Evolutionary conservation across 2,329 filamentous ascomycete species (phyloP).

Genomic region (Aspergillus tubingensis): DNA sequence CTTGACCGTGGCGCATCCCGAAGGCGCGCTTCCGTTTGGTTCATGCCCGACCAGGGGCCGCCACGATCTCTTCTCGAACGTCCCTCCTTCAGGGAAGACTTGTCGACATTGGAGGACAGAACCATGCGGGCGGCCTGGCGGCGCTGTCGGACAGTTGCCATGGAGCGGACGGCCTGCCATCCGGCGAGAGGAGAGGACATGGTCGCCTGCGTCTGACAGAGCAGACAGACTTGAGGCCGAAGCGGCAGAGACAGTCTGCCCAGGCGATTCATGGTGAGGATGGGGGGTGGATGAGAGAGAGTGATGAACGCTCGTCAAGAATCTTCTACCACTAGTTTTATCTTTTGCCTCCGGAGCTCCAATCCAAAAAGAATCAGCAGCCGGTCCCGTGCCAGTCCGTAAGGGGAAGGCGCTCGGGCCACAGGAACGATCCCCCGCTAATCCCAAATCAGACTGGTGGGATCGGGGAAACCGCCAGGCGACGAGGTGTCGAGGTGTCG

Average conservation of each 20-base stretch:
- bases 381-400: neutral
- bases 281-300: neutral
- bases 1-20: constrained; percentile 40
- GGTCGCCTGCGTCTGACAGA: constrained; percentile 33
- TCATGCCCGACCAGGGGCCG: constrained; percentile 63
- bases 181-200: constrained; percentile 13
- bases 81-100: constrained; percentile 34
- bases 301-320: constrained; percentile 2
- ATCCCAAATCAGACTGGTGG: constrained; percentile 9
- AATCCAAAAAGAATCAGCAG: constrained; percentile 12
- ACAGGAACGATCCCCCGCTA: constrained; percentile 18
- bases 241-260: constrained; percentile 33
- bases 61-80: constrained; percentile 46
- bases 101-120: constrained; percentile 37
- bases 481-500: constrained; percentile 10
- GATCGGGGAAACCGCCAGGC: constrained; percentile 18
- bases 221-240: constrained; percentile 34
- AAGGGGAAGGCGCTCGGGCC: constrained; percentile 14
- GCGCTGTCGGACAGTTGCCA: constrained; percentile 34
- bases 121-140: constrained; percentile 42
- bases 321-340: neutral
- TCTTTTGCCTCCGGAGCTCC: neutral
- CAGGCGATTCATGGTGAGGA: constrained; percentile 21
- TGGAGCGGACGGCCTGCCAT: constrained; percentile 35
- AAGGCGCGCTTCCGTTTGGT: constrained; percentile 53